These are phyloP conservation scores for Typha latifolia DNA, from an alignment of 176 grass and related monocot genomes.

Conservation along the genomic window DNA sequence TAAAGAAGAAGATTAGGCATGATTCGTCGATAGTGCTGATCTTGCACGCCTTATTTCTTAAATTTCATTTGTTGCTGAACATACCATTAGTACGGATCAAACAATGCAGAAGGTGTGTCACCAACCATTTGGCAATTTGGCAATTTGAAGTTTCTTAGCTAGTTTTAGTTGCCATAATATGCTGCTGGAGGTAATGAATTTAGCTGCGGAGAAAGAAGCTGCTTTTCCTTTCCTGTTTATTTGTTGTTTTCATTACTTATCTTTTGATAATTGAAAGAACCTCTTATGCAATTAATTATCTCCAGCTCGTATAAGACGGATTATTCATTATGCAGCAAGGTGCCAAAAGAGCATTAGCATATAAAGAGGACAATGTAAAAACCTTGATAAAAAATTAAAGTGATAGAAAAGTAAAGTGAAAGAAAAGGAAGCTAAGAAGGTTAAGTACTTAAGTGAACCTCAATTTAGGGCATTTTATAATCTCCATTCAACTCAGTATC, in stretches of 20 bases:
- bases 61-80: constrained; percentile 44
- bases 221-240: constrained; percentile 3
- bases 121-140: not conserved
- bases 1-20: constrained; percentile 43
- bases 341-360: no score
- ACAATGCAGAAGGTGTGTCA: constrained; percentile 41
- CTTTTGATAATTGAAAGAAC: no score
- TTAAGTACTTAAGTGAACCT: no score
- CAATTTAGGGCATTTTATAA: no score
- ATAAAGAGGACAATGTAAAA: no score
- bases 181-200: not conserved
- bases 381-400: no score
- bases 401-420: no score
- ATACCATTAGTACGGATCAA: constrained; percentile 42
- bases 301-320: no score
- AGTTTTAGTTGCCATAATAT: not conserved
- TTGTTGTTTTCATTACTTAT: not conserved
- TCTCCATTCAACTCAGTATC: no score
- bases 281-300: no score
- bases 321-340: no score
- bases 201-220: not conserved
- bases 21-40: constrained; percentile 37
- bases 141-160: not conserved
- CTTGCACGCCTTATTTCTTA: constrained; percentile 49
- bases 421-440: no score